phyloP scores from a whole-genome alignment of 345 rosid species.

The Turnera subulata region DNA sequence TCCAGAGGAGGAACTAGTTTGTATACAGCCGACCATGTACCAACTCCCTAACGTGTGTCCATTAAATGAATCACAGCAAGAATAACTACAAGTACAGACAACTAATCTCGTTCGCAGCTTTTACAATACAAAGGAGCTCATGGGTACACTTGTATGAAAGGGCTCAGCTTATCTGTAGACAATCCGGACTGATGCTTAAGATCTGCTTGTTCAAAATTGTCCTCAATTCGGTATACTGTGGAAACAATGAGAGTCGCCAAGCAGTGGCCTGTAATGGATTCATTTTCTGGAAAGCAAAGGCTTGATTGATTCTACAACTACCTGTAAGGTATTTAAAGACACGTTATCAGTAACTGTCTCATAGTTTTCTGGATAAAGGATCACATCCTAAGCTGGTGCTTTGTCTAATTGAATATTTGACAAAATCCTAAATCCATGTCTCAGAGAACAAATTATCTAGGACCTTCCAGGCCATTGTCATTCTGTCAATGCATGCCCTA shows the following conservation, averaged over 20 bases:
- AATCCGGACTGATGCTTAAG: not conserved
- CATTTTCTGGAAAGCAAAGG: conserved; percentile 20
- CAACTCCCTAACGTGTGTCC: too few species aligned
- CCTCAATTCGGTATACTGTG: not conserved
- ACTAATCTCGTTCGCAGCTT: too few species aligned
- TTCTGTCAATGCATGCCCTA: not conserved
- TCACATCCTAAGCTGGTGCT: too few species aligned
- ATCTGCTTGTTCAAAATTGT: not conserved
- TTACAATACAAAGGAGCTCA: too few species aligned
- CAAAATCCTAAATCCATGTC: not conserved
- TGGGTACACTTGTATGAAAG: too few species aligned
- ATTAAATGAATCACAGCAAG: too few species aligned
- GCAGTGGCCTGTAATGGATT: not conserved
- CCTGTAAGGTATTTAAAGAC: conserved; percentile 12
- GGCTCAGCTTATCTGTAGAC: too few species aligned
- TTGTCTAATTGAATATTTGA: not conserved
- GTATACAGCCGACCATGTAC: too few species aligned
- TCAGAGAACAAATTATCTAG: not conserved
- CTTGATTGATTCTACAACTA: conserved; percentile 26
- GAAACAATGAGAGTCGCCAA: not conserved
- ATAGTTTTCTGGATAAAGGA: too few species aligned
- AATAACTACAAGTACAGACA: too few species aligned
- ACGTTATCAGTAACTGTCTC: too few species aligned
- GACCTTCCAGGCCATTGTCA: not conserved
- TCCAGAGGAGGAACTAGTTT: too few species aligned